A percentile compares a stretch with the other conserved stretches of the same genome.
These are phyloP conservation scores for Penicillium macrosclerotiorum DNA, from an alignment of 495 filamentous ascomycete species.

Conservation along the genomic window DNA sequence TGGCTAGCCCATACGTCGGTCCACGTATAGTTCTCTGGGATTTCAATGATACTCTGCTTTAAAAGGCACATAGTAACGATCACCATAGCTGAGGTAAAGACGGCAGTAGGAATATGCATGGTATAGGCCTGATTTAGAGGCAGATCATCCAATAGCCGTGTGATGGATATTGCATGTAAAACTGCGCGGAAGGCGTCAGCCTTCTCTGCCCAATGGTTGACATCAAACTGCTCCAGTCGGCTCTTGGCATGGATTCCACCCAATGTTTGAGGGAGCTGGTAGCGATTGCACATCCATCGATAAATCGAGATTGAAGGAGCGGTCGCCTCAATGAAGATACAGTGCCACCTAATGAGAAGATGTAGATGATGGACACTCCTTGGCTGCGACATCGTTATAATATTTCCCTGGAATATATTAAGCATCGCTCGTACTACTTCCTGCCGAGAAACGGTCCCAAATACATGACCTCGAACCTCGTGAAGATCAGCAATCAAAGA, in stretches of 20 bases:
- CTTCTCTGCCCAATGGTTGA: background rate
- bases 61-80: slow-evolving; percentile 9
- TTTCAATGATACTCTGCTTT: background rate
- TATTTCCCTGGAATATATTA: no score
- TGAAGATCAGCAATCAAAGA: no score
- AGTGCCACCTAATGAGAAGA: slow-evolving; percentile 21
- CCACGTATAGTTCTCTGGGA: slow-evolving; percentile 2
- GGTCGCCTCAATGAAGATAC: slow-evolving; percentile 11
- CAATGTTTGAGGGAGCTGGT: slow-evolving; percentile 4
- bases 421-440: no score
- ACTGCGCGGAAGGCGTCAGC: slow-evolving; percentile 6
- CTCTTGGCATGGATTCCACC: slow-evolving; percentile 6
- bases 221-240: background rate
- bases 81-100: slow-evolving; percentile 16
- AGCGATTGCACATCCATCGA: slow-evolving; percentile 5
- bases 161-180: slow-evolving; percentile 11
- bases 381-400: no score
- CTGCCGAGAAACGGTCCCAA: no score
- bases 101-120: slow-evolving; percentile 14
- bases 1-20: slow-evolving; percentile 1
- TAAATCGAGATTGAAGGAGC: slow-evolving; percentile 9
- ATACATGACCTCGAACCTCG: no score
- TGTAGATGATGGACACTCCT: no score
- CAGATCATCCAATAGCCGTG: slow-evolving; percentile 10
- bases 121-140: slow-evolving; percentile 10